A percentile compares a stretch with the other conserved stretches of the same genome.
phyloP scores from a whole-genome alignment of 345 rosid species.

The Psidium guajava region DNA sequence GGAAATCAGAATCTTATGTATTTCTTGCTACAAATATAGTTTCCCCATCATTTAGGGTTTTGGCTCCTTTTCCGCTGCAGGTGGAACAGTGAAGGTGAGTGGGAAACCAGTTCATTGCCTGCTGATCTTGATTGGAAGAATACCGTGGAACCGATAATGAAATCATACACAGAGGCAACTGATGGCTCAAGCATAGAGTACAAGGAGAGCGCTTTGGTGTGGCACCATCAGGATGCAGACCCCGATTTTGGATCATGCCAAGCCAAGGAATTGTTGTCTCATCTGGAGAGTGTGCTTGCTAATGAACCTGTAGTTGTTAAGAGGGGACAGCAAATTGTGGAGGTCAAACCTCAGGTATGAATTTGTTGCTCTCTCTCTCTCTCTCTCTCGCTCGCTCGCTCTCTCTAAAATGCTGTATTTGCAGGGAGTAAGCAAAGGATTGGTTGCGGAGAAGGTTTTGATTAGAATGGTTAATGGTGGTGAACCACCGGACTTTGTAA shows the following conservation, averaged over 20 bases:
- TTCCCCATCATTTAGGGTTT: not conserved
- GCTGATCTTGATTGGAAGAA: constrained; percentile 75
- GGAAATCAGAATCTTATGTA: not conserved
- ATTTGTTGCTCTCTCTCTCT: not conserved
- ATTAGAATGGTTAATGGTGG: constrained; percentile 36
- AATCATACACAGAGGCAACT: constrained; percentile 64
- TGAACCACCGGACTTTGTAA: constrained; percentile 60
- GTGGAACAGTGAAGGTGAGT: constrained; percentile 46
- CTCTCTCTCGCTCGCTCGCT: not conserved
- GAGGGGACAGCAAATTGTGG: constrained; percentile 87
- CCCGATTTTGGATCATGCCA: constrained; percentile 93
- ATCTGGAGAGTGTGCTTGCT: constrained; percentile 74
- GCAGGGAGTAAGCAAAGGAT: constrained; percentile 86
- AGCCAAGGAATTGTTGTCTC: constrained; percentile 76
- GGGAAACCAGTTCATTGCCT: constrained; percentile 48
- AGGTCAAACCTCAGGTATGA: constrained; percentile 84
- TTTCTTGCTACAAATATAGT: not conserved
- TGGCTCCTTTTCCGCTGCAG: constrained; percentile 18
- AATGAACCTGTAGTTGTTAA: constrained; percentile 83
- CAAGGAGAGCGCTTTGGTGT: constrained; percentile 79
- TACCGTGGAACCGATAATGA: constrained; percentile 72
- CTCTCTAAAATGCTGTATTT: not conserved
- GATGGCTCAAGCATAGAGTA: constrained; percentile 77
- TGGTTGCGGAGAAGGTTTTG: constrained; percentile 61
- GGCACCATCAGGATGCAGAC: constrained; percentile 96